Percentiles rank a stretch among this genome's conserved stretches.
phyloP scores from a whole-genome alignment of 164 flowering plant genomes.

The Paratinospora sagittata region DNA sequence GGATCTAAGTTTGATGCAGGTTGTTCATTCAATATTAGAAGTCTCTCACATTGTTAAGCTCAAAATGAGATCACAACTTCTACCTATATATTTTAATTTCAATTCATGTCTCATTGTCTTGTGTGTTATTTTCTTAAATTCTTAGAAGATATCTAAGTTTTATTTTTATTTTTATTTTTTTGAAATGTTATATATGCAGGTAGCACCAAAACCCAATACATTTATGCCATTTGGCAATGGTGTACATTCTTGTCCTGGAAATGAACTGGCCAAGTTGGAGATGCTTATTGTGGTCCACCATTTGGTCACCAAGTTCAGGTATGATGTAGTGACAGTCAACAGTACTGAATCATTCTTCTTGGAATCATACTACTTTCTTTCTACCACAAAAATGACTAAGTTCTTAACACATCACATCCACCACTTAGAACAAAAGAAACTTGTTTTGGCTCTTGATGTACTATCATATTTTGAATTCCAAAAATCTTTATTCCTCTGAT shows the following conservation, averaged over 20 bases:
- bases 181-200: constrained; percentile 30
- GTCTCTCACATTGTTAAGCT: neutral
- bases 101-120: neutral
- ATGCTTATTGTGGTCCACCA: constrained; percentile 57
- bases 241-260: constrained; percentile 72
- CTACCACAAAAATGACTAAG: neutral
- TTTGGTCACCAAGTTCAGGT: constrained; percentile 70
- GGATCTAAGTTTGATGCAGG: neutral
- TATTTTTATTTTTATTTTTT: no score
- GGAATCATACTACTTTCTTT: neutral
- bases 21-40: neutral
- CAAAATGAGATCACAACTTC: neutral
- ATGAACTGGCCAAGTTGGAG: constrained; percentile 79
- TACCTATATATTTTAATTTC: neutral
- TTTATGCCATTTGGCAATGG: constrained; percentile 80
- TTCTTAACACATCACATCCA: neutral
- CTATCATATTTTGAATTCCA: neutral
- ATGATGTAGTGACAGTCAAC: constrained; percentile 4
- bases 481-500: neutral
- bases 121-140: neutral
- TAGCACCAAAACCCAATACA: constrained; percentile 64
- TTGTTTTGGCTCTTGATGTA: neutral
- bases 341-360: neutral
- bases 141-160: no score
- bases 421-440: neutral